Base-by-base conservation (phyloP, 1,139 yeast genomes). In the Kodamaea plutei region DNA sequence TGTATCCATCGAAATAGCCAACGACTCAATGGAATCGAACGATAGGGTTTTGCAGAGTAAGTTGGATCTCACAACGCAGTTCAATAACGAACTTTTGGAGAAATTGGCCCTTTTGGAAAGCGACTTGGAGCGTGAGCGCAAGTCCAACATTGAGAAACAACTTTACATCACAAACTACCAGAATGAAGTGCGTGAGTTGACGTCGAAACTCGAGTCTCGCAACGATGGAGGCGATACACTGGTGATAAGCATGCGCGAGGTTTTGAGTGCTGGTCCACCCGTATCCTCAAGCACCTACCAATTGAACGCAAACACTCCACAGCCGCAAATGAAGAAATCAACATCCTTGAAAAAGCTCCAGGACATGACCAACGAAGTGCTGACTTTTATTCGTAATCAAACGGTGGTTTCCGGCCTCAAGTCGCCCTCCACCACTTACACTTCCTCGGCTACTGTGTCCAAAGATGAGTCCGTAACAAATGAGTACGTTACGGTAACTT, bases 51-150 rank as follows among this genome's bases (percentile, higher is more conserved):
- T 60, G 1, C 48, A 45, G 9, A 54, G 46, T 38, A 62, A 65
- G 36, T 47, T 64, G 9, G 60, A 55, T 22, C 39, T 55, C n/a
- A 50, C 66, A 11, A 56, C 50, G 22, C 65, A 60, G 30, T 58
- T 65, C 36, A 65, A 62, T 41, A 62, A 64, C 39, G 71, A 65
- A 36, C 45, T 66, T 15, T 45, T 67, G 13, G 74, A 68, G 41
- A 62, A 59, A 33, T 36, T 66, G 21, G 73, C 74, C 3, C 26
- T 68, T 10, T 34, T 64, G 8, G 73, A 68, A 37, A 62, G 61
- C 38, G 74, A 68, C 34, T 47, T 57, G 28, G 65, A 65, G 10
- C 41, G 63, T 14, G 69, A 62, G 31, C 48, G 50, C 20, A 56
- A 53, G 27, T 36, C 41, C 5, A 56, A 53, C 26, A 49, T 57